These are phyloP conservation scores for Penicillium arizonense DNA, from an alignment of 495 filamentous ascomycete genomes.

Conservation along the genomic window DNA sequence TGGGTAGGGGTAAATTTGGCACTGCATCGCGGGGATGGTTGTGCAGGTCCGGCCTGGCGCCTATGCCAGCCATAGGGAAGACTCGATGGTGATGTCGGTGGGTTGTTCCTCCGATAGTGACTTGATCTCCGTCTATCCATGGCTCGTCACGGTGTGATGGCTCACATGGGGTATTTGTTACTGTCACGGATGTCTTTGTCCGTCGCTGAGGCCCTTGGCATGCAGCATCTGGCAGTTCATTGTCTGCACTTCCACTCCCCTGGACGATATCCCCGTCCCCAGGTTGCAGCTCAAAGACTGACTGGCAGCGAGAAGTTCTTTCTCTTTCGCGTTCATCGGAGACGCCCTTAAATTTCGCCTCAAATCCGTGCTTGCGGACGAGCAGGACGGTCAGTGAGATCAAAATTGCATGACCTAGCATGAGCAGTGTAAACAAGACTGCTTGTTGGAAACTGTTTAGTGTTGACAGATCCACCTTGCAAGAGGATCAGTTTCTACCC, in stretches of 20 bases:
- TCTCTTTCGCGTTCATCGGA: constrained; percentile 41
- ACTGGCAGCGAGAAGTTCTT: constrained; percentile 8
- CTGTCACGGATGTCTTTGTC: not conserved
- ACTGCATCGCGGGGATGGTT: constrained; percentile 37
- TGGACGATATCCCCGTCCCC: not conserved
- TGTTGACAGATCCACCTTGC: constrained; percentile 58
- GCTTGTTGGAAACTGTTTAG: constrained; percentile 79
- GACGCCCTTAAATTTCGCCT: constrained; percentile 60
- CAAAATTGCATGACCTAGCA: constrained; percentile 63
- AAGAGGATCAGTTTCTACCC: not conserved
- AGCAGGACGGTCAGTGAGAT: constrained; percentile 44
- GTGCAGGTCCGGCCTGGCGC: constrained; percentile 45
- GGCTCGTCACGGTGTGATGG: constrained; percentile 10
- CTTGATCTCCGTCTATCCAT: constrained; percentile 31
- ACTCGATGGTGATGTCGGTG: constrained; percentile 38
- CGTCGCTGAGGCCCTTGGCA: not conserved
- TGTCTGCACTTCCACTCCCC: not conserved
- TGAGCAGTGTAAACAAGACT: constrained; percentile 68
- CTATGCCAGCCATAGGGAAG: constrained; percentile 53
- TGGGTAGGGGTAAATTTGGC: constrained; percentile 16
- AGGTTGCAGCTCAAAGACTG: constrained; percentile 8
- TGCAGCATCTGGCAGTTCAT: not conserved
- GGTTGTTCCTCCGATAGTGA: constrained; percentile 29
- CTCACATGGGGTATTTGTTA: constrained; percentile 2
- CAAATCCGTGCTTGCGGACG: constrained; percentile 69